These are phyloP conservation scores for Uronychia setigera DNA, from an alignment of 73 alveolate genomes.

Conservation along the genomic window DNA sequence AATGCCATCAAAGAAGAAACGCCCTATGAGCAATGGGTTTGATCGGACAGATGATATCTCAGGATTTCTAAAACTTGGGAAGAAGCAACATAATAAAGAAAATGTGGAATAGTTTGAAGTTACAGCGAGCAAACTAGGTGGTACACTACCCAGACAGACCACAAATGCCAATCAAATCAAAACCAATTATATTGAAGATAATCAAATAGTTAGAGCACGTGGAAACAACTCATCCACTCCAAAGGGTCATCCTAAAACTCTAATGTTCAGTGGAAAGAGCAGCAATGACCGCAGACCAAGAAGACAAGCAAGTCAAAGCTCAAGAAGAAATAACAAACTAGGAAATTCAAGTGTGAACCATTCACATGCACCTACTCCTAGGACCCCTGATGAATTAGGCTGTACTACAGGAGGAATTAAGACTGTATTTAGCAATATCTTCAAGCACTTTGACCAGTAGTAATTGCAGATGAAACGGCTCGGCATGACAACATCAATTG, in stretches of 20 bases:
- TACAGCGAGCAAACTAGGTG: background rate
- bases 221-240: background rate
- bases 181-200: background rate
- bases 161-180: background rate
- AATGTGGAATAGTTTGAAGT: background rate
- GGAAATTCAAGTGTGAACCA: background rate
- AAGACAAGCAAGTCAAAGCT: background rate
- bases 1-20: background rate
- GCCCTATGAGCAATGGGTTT: background rate
- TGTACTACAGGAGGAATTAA: background rate
- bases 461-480: background rate
- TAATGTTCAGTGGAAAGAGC: background rate
- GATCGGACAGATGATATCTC: background rate
- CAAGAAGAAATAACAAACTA: background rate
- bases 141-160: background rate
- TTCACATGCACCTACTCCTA: background rate
- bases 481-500: background rate
- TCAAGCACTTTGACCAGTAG: background rate
- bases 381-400: background rate
- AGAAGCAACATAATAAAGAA: background rate
- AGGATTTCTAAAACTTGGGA: background rate
- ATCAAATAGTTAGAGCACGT: background rate
- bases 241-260: background rate
- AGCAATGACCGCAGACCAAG: background rate
- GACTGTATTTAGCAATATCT: background rate